phyloP scores from a whole-genome alignment of 2,329 filamentous ascomycete species.

The Ophiosphaerella korrae region DNA sequence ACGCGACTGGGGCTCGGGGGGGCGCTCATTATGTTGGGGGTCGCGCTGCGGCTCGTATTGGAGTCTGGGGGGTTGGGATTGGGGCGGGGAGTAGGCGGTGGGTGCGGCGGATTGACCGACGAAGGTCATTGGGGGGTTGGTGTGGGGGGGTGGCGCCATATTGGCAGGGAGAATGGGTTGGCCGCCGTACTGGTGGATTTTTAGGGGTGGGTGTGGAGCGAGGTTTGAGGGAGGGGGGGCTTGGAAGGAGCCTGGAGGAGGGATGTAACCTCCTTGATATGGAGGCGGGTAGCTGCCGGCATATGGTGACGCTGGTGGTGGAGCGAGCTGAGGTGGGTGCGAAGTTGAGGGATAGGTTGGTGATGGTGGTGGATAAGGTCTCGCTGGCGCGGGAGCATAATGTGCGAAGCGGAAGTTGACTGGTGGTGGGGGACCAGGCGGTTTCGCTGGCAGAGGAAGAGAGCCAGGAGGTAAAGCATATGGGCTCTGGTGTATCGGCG shows the following conservation, averaged over 20 bases:
- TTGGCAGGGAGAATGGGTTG: conserved; percentile 48
- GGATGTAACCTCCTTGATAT: conserved; percentile 38
- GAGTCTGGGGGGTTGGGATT: conserved; percentile 19
- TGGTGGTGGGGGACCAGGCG: conserved; percentile 34
- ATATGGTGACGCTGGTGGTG: conserved; percentile 56
- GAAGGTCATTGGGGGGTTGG: conserved; percentile 19
- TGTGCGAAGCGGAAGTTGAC: conserved; percentile 44
- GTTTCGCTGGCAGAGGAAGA: conserved; percentile 34
- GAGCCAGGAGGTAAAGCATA: conserved; percentile 32
- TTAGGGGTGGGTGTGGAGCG: conserved; percentile 37
- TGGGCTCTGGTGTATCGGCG: conserved; percentile 38
- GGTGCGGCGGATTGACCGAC: conserved; percentile 14
- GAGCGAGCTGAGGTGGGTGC: conserved; percentile 19
- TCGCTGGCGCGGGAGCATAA: conserved; percentile 40
- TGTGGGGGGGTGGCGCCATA: conserved; percentile 38
- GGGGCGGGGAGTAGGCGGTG: conserved; percentile 26
- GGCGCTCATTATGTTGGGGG: conserved; percentile 13
- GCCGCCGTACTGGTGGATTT: conserved; percentile 48
- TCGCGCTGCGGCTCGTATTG: conserved; percentile 29
- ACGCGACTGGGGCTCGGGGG: conserved; percentile 28
- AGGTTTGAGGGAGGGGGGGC: conserved; percentile 35
- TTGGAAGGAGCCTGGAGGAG: conserved; percentile 41
- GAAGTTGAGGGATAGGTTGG: conserved; percentile 27
- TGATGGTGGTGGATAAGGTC: conserved; percentile 29
- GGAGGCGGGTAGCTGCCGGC: conserved; percentile 23